phyloP scores from a whole-genome alignment of 768 basidiomycete genomes.

The Daedaleopsis nitida region DNA sequence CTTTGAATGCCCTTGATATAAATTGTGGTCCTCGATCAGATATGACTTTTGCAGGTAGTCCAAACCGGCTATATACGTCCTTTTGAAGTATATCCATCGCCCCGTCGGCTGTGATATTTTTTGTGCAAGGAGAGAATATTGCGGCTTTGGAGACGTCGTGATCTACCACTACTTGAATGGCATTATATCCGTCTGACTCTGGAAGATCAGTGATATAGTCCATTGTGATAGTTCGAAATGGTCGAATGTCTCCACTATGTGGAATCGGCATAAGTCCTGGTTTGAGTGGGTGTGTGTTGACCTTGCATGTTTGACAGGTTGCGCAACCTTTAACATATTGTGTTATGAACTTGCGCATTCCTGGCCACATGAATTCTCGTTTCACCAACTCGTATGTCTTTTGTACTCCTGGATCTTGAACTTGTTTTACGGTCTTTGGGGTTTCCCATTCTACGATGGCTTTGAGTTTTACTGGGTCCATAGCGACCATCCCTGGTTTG shows the following conservation, averaged over 20 bases:
- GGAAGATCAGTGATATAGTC: slow-evolving; percentile 27
- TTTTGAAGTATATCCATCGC: slow-evolving; percentile 18
- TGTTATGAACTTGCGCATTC: slow-evolving; percentile 22
- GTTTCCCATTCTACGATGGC: slow-evolving; percentile 34
- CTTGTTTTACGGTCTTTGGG: slow-evolving; percentile 18
- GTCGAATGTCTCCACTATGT: not conserved
- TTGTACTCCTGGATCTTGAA: slow-evolving; percentile 30
- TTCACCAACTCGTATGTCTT: slow-evolving; percentile 26
- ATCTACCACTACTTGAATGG: slow-evolving; percentile 21
- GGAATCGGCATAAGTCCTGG: slow-evolving; percentile 16
- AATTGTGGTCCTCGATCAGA: slow-evolving; percentile 29
- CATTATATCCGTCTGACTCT: slow-evolving; percentile 15
- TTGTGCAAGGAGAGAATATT: slow-evolving; percentile 28
- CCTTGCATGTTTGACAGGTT: slow-evolving; percentile 31
- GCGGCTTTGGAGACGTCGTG: slow-evolving; percentile 9
- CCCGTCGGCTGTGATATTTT: slow-evolving; percentile 20
- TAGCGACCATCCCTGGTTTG: slow-evolving; percentile 20
- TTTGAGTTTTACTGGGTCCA: slow-evolving; percentile 38
- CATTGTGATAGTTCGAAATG: slow-evolving; percentile 9
- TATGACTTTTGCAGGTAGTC: slow-evolving; percentile 7
- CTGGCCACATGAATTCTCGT: slow-evolving; percentile 32
- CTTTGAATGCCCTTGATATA: slow-evolving; percentile 34
- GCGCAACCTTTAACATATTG: slow-evolving; percentile 30
- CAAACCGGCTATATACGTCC: slow-evolving; percentile 15
- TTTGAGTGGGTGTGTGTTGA: slow-evolving; percentile 8